Base-by-base conservation (phyloP, 305 asterid genomes). In the Plantago coronopus region DNA sequence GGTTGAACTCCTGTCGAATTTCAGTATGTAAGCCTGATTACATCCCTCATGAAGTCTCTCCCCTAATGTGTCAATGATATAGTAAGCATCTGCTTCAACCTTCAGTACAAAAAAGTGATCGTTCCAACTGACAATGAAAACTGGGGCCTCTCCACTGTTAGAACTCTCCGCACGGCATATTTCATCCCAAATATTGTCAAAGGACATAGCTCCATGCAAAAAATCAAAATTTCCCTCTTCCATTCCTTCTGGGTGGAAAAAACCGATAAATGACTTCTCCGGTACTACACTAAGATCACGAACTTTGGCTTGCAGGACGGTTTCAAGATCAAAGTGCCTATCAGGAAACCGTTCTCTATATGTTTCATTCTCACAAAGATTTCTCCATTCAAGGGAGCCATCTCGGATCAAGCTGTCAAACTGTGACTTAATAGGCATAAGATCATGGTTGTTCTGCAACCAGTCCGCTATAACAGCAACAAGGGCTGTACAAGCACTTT, bases 381-480 rank as follows among this genome's bases (percentile, higher is more conserved):
- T 87, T 72, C 99, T 83, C 99, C 99, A 94, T 67, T 90, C 96
- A 29, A 80, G 72, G 31, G 99, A 94, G 54, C 99, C 99, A 40
- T 90, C 96, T 66, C 96, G 70, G 63, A 94, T 90, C 67, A 94
- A 70, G 57, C 81, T 68, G 47, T 94, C 95, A 21, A 94, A 90
- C 71, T 94, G 97, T 0, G 97, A 94, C 70, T 87, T 90, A 57
- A 89, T 74, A 37, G 99, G 99, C 97, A 89, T 82, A 70, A 75
- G 84, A 59, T 76, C 74, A 29, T 19, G 74, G 72, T 90, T 87
- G 48, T 67, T 72, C 60, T 87, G 99, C 64, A 94, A 68, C 99
- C 99, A 94, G 76, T 94, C 91, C 12, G 97, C 96, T n/a, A 94
- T 77, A 18, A 94, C 95, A 37, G 99, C 91, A 54, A 90, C 99